Evolutionary conservation across 768 basidiomycete species (phyloP).

Genomic region (Terana coerulea): DNA sequence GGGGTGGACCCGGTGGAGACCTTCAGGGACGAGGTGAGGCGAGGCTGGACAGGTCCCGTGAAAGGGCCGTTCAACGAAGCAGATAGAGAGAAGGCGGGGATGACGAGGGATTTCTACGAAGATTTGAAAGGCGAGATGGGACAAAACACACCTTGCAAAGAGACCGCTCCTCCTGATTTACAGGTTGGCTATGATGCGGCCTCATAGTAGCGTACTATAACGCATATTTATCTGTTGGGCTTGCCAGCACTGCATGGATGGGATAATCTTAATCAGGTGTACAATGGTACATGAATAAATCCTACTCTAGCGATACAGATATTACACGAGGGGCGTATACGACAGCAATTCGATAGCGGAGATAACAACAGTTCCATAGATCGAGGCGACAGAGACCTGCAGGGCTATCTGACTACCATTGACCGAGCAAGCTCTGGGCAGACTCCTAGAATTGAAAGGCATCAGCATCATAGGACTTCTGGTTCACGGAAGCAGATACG

Average conservation of each 20-base stretch:
- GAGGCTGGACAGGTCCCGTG: conserved; percentile 67
- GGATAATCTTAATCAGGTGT: background rate
- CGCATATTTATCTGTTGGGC: background rate
- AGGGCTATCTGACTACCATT: background rate
- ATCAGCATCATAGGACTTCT: background rate
- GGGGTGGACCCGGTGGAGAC: conserved; percentile 55
- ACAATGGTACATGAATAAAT: background rate
- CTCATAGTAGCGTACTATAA: background rate
- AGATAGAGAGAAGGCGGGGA: conserved; percentile 69
- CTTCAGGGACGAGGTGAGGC: conserved; percentile 68
- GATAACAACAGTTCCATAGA: background rate
- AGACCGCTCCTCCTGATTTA: background rate
- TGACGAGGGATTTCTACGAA: conserved; percentile 71
- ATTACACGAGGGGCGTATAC: background rate
- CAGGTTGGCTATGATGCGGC: conserved; percentile 2
- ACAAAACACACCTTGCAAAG: background rate
- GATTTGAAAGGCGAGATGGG: conserved; percentile 60
- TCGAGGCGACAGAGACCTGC: background rate
- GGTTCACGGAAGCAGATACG: conserved; percentile 11
- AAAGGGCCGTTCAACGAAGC: conserved; percentile 82
- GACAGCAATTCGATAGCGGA: conserved; percentile 1
- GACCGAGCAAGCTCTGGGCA: background rate
- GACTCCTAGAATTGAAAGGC: background rate
- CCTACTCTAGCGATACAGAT: background rate
- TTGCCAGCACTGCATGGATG: background rate